Base-by-base conservation (phyloP, 805 yeast genomes). In the Candida sanyiensis region DNA sequence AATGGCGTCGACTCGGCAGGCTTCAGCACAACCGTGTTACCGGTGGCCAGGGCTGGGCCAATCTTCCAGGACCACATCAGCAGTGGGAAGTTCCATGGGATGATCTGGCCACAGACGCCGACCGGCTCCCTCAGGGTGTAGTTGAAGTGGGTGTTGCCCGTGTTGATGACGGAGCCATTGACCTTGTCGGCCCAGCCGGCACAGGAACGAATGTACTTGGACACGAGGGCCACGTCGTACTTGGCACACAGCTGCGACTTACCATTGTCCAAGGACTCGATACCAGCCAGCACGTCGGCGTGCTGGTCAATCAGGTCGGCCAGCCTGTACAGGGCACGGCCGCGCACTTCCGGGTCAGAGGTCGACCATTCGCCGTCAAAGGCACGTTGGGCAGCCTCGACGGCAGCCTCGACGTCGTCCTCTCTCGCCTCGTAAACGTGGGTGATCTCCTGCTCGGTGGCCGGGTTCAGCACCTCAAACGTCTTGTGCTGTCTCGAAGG, bases 21-120 rank as follows among this genome's bases (percentile, higher is more conserved):
- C 66, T 86, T 86, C 64, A 86, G 70, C 39, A 86, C 83, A 48
- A 83, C 79, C 33, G 93, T 77, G 70, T 85, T 83, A 64, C 94
- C 94, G 35, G 94, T 80, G 46, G 88, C 82, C 51, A 85, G 67
- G 42, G 90, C 88, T 28, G 96, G 95, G 46, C 87, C 89, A 48
- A 86, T 67, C 56, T 85, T 85, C 87, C 94, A 86, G 33, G 90
- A 72, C 69, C 84, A 77, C 81, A 85, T 83, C 66, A 86, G 72
- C 57, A 85, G 69, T 49, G 96, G 96, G 76, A 86, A 86, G 67
- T 86, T 86, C 95, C 95, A 86, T 52, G 96, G 95, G 56, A 84
- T 85, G 52, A 86, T 82, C 59, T 83, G 87, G 46, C 93, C 88
- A 64, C 89, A 81, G 39, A 85, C 94, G 61, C 95, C 95, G 50